Evolutionary conservation across 2,329 filamentous ascomycete genomes (phyloP).

Genomic region (Thermothelomyces thermophilus): DNA sequence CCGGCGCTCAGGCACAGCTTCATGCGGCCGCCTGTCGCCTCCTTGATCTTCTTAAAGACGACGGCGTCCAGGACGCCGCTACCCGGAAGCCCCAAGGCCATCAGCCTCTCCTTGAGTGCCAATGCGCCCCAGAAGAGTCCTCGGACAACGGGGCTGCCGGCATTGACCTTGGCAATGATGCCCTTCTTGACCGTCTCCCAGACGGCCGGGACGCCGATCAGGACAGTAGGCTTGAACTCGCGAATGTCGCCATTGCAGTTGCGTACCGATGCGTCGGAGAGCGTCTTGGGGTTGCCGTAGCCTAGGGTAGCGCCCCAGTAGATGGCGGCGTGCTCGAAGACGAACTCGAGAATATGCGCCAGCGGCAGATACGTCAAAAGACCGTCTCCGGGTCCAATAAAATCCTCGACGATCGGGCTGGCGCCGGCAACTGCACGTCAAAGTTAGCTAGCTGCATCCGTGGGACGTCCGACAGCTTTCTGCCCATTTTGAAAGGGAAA

Average conservation of each 20-base stretch:
- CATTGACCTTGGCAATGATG: conserved; percentile 68
- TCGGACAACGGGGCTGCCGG: conserved; percentile 59
- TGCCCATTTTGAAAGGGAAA: neutral
- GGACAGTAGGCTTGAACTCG: conserved; percentile 74
- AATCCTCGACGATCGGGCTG: conserved; percentile 67
- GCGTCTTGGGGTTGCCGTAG: conserved; percentile 79
- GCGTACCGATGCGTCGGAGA: conserved; percentile 73
- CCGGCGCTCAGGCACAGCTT: conserved; percentile 82
- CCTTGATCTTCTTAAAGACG: conserved; percentile 87
- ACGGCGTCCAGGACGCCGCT: conserved; percentile 65
- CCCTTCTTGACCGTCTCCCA: conserved; percentile 93
- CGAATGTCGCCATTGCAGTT: conserved; percentile 85
- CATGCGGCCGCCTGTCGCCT: conserved; percentile 75
- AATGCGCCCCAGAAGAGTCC: conserved; percentile 66
- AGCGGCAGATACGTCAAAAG: conserved; percentile 79
- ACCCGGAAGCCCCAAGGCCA: conserved; percentile 54
- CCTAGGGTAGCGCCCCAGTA: conserved; percentile 87
- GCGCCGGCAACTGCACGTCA: conserved; percentile 60
- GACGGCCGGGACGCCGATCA: conserved; percentile 82
- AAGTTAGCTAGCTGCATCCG: conserved; percentile 1
- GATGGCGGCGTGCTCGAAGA: conserved; percentile 78
- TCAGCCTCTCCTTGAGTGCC: conserved; percentile 45
- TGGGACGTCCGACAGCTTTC: neutral
- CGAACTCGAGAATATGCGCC: conserved; percentile 84
- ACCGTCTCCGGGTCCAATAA: conserved; percentile 69